Percentiles rank a stretch among this genome's conserved stretches.
phyloP scores from a whole-genome alignment of 1,139 yeast genomes.

The Arxiozyma slooffiae region DNA sequence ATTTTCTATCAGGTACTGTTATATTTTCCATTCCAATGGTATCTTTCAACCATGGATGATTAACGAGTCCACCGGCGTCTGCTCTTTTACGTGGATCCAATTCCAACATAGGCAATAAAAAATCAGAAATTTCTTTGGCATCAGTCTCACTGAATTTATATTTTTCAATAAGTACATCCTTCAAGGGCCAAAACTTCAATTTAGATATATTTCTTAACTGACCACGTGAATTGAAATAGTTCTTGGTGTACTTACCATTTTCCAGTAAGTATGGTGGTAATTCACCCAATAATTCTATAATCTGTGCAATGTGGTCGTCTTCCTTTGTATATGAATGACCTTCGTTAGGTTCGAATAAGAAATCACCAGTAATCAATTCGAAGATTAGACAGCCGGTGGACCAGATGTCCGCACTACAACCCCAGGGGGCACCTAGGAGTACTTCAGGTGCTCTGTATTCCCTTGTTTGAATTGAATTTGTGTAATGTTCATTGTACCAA shows the following conservation, averaged over 20 bases:
- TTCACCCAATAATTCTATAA: constrained; percentile 53
- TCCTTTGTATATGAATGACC: constrained; percentile 47
- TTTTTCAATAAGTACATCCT: constrained; percentile 50
- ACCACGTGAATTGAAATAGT: constrained; percentile 46
- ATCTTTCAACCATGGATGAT: constrained; percentile 62
- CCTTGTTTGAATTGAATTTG: constrained; percentile 65
- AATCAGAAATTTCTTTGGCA: constrained; percentile 48
- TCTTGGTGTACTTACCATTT: constrained; percentile 43
- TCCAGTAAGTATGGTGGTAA: constrained; percentile 43
- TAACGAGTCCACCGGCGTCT: constrained; percentile 67
- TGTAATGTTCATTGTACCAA: constrained; percentile 54
- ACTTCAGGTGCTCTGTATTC: constrained; percentile 71
- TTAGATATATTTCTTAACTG: constrained; percentile 48
- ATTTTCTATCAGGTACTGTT: constrained; percentile 37
- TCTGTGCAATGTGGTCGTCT: constrained; percentile 69
- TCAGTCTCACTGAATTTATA: constrained; percentile 44
- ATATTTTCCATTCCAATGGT: constrained; percentile 53
- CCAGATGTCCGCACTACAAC: constrained; percentile 70
- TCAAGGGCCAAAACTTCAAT: constrained; percentile 57
- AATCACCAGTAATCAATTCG: constrained; percentile 68
- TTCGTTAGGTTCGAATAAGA: constrained; percentile 54
- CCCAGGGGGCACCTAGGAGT: constrained; percentile 54
- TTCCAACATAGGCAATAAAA: constrained; percentile 55
- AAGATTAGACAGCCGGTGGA: constrained; percentile 61
- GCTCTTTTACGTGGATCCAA: constrained; percentile 61